phyloP scores from a whole-genome alignment of 768 basidiomycete genomes.

The Lactarius vividus region DNA sequence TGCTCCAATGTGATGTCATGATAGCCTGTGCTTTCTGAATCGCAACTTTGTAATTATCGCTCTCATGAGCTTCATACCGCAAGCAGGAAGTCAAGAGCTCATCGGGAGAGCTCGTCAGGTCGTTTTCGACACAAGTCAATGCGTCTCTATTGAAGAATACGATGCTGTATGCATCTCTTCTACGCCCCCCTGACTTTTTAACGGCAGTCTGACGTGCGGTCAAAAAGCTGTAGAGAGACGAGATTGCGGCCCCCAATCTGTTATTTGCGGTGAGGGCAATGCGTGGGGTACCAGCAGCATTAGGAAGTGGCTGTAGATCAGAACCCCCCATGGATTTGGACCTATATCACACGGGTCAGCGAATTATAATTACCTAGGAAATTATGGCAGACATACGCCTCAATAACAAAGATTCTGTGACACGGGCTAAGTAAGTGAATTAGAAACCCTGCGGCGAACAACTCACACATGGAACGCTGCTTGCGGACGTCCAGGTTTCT shows the following conservation, averaged over 20 bases:
- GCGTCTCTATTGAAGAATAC: constrained; percentile 41
- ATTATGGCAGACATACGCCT: constrained; percentile 34
- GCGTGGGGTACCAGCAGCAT: constrained; percentile 40
- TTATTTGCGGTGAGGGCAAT: constrained; percentile 43
- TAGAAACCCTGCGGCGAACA: background rate
- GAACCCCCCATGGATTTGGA: constrained; percentile 47
- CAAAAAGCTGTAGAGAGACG: constrained; percentile 56
- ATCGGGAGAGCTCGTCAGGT: constrained; percentile 46
- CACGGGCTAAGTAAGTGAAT: background rate
- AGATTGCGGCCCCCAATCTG: constrained; percentile 55
- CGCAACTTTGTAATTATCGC: constrained; percentile 47
- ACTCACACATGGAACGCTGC: constrained; percentile 61
- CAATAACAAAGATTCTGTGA: constrained; percentile 50
- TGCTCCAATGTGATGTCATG: constrained; percentile 50
- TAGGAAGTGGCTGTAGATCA: constrained; percentile 45
- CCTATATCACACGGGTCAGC: constrained; percentile 33
- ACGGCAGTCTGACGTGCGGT: constrained; percentile 44
- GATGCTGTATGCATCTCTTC: constrained; percentile 55
- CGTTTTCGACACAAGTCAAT: constrained; percentile 39
- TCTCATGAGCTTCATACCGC: constrained; percentile 32
- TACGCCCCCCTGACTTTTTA: constrained; percentile 30
- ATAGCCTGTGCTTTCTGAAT: constrained; percentile 36
- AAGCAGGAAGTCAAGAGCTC: constrained; percentile 43
- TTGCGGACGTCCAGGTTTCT: constrained; percentile 49
- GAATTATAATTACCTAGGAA: background rate